Evolutionary conservation across 2,329 filamentous ascomycete genomes (phyloP).

Genomic region (Cucurbitaria berberidis): DNA sequence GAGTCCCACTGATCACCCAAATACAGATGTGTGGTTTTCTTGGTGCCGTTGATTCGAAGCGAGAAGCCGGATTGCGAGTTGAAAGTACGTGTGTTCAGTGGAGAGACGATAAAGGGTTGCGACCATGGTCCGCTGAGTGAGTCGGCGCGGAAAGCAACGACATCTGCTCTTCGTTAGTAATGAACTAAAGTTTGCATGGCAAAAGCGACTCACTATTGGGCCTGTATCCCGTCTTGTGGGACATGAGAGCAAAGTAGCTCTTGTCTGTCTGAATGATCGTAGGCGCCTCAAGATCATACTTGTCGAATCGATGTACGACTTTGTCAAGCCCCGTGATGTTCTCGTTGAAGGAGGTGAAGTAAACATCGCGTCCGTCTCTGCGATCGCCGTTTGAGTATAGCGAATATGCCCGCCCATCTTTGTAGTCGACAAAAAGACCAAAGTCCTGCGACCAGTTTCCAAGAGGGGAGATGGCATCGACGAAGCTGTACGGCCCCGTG

Average conservation of each 20-base stretch:
- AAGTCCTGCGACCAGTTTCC: conserved; percentile 70
- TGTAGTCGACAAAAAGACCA: conserved; percentile 66
- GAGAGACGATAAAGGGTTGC: conserved; percentile 60
- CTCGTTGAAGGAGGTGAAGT: conserved; percentile 61
- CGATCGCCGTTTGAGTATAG: conserved; percentile 67
- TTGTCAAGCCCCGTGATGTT: conserved; percentile 59
- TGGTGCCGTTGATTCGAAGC: conserved; percentile 56
- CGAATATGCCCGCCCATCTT: conserved; percentile 62
- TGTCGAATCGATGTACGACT: conserved; percentile 62
- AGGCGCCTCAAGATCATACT: conserved; percentile 66
- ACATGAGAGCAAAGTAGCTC: conserved; percentile 67
- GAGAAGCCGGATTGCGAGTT: conserved; percentile 62
- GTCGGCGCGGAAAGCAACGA: conserved; percentile 63
- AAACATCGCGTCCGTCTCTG: conserved; percentile 62
- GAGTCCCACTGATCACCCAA: conserved; percentile 62
- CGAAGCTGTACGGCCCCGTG: conserved; percentile 61
- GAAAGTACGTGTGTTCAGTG: conserved; percentile 59
- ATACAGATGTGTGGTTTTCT: conserved; percentile 59
- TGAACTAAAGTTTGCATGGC: too few relatives aligned
- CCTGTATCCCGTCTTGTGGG: conserved; percentile 68
- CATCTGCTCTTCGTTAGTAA: conserved; percentile 46
- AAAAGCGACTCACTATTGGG: conserved; percentile 56
- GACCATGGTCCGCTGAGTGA: conserved; percentile 60
- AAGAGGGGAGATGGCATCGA: conserved; percentile 61
- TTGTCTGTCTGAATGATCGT: conserved; percentile 66